phyloP scores from a whole-genome alignment of 2,329 filamentous ascomycete species.

The Calonectria leucothoes region DNA sequence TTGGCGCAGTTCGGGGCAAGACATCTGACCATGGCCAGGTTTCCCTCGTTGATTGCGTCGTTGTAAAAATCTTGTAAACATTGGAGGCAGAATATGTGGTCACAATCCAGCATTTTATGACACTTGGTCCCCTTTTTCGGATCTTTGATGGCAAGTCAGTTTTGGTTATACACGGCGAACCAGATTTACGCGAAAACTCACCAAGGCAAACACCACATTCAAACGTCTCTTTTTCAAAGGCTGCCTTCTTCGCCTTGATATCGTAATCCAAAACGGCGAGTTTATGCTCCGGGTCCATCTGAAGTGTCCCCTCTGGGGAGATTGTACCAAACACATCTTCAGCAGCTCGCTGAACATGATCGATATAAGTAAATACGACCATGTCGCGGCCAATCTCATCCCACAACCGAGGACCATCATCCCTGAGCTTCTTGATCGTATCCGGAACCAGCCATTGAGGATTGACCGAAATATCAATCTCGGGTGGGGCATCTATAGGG shows the following conservation, averaged over 20 bases:
- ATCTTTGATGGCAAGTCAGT: conserved; percentile 63
- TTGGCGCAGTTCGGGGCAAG: conserved; percentile 83
- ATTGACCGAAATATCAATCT: conserved; percentile 61
- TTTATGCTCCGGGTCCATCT: conserved; percentile 69
- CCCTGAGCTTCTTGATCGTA: conserved; percentile 61
- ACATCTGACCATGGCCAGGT: conserved; percentile 83
- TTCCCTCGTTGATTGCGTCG: conserved; percentile 86
- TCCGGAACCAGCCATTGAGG: conserved; percentile 67
- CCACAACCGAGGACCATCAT: conserved; percentile 67
- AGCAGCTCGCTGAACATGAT: conserved; percentile 69
- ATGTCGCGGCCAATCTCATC: conserved; percentile 70
- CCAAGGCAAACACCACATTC: conserved; percentile 87
- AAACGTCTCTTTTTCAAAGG: conserved; percentile 87
- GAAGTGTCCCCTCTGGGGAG: conserved; percentile 58
- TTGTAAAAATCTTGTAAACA: conserved; percentile 94
- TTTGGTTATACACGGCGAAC: neutral
- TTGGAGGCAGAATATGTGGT: conserved; percentile 90
- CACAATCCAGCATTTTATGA: conserved; percentile 84
- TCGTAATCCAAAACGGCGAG: conserved; percentile 83
- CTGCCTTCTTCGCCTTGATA: conserved; percentile 75
- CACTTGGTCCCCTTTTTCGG: conserved; percentile 89
- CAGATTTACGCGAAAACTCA: conserved; percentile 45
- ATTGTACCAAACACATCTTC: conserved; percentile 71
- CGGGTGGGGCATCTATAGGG: conserved; percentile 64
- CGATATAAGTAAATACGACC: conserved; percentile 72